phyloP scores from a whole-genome alignment of 2,329 filamentous ascomycete genomes.

The Fusarium secorum region DNA sequence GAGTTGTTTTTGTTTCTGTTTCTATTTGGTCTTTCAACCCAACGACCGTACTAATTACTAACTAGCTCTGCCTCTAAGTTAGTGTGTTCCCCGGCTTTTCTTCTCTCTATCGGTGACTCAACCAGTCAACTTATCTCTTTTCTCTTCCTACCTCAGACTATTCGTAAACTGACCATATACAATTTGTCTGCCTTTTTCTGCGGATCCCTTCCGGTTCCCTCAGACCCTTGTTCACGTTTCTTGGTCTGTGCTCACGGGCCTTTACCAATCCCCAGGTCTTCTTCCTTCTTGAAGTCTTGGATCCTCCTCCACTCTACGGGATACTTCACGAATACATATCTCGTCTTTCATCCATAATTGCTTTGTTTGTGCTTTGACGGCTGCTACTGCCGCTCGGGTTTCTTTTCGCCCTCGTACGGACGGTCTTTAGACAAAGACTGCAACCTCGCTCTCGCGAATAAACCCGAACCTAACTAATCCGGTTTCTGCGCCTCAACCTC shows the following conservation, averaged over 20 bases:
- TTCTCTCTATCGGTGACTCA: background rate
- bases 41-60: background rate
- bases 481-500: background rate
- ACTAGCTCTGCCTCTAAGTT: background rate
- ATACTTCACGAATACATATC: background rate
- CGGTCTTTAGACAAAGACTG: background rate
- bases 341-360: constrained; percentile 16
- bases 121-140: background rate
- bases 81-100: background rate
- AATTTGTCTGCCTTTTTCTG: background rate
- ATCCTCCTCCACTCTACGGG: constrained; percentile 24
- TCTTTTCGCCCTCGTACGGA: background rate
- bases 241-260: constrained; percentile 29
- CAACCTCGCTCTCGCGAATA: background rate
- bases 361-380: constrained; percentile 5
- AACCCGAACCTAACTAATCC: background rate
- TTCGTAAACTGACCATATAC: constrained; percentile 4
- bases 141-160: background rate
- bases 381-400: background rate
- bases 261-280: constrained; percentile 33
- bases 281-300: constrained; percentile 17
- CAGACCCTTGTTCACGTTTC: constrained; percentile 22
- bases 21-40: constrained; percentile 3
- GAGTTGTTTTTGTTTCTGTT: background rate
- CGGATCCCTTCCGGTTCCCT: background rate